Evolutionary conservation across 2,329 filamentous ascomycete species (phyloP).

Genomic region (Epichloe typhina): DNA sequence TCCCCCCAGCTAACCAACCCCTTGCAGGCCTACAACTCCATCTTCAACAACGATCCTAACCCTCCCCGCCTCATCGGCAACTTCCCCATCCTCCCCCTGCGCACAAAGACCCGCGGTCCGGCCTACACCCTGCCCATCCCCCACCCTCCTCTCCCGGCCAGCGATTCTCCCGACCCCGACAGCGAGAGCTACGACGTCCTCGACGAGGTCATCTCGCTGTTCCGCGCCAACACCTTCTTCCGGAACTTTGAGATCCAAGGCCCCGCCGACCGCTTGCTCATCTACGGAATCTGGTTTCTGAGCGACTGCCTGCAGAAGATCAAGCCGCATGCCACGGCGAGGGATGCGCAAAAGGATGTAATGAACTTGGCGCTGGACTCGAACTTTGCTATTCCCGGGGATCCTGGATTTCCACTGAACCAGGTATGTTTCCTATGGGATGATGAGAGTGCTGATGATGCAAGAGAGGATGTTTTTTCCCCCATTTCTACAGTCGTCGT

Average conservation of each 20-base stretch:
- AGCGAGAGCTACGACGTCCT: slow-evolving; percentile 91
- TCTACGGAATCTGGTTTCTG: slow-evolving; percentile 93
- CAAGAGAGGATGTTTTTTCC: not conserved
- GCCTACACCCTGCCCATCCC: slow-evolving; percentile 66
- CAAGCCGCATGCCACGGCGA: slow-evolving; percentile 53
- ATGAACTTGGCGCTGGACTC: slow-evolving; percentile 82
- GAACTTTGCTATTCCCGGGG: slow-evolving; percentile 89
- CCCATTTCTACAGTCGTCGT: too few species aligned
- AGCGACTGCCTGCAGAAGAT: slow-evolving; percentile 85
- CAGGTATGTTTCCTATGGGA: slow-evolving; percentile 42
- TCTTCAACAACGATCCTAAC: slow-evolving; percentile 77
- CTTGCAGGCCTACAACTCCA: slow-evolving; percentile 83
- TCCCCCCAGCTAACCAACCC: slow-evolving; percentile 4
- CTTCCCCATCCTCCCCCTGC: slow-evolving; percentile 86
- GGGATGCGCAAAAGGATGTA: slow-evolving; percentile 57
- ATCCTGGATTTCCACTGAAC: slow-evolving; percentile 85
- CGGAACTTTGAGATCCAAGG: slow-evolving; percentile 99
- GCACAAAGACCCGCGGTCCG: slow-evolving; percentile 89
- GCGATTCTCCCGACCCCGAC: slow-evolving; percentile 64
- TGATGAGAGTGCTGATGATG: not conserved
- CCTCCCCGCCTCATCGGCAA: slow-evolving; percentile 57
- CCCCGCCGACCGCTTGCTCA: slow-evolving; percentile 80
- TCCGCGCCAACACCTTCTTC: slow-evolving; percentile 98
- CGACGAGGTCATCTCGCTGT: slow-evolving; percentile 83
- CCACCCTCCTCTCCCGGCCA: slow-evolving; percentile 40